Percentiles rank a stretch among this genome's conserved stretches.
These are phyloP conservation scores for Ophiostoma sp. DNA, from an alignment of 2,329 filamentous ascomycete species.

Conservation along the genomic window DNA sequence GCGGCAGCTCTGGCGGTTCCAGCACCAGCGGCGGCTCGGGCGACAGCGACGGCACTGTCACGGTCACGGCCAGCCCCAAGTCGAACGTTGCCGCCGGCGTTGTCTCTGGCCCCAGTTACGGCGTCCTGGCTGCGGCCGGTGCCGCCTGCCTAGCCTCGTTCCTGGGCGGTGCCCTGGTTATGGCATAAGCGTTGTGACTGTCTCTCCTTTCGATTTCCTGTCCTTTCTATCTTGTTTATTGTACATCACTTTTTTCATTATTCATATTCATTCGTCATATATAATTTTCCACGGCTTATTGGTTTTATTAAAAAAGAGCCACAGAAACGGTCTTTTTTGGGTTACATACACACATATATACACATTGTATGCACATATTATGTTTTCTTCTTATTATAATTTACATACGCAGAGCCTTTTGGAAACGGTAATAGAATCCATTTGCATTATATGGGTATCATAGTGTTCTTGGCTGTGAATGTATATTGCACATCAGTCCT, in stretches of 20 bases:
- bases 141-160: slow-evolving; percentile 34
- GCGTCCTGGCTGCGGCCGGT: slow-evolving; percentile 30
- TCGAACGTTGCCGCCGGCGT: slow-evolving; percentile 26
- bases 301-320: not conserved
- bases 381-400: not conserved
- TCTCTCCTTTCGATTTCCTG: not conserved
- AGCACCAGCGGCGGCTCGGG: slow-evolving; percentile 12
- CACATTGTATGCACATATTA: slow-evolving; percentile 12
- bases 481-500: not conserved
- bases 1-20: slow-evolving; percentile 1
- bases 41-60: slow-evolving; percentile 24
- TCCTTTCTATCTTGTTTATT: not conserved
- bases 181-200: slow-evolving; percentile 28
- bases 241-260: not conserved
- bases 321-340: not conserved
- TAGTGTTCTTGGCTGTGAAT: not conserved
- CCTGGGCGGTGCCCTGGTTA: slow-evolving; percentile 34
- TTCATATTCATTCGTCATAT: not conserved
- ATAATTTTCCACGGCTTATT: not conserved
- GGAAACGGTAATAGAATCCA: not conserved
- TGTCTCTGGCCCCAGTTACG: slow-evolving; percentile 23
- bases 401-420: not conserved
- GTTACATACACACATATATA: not conserved
- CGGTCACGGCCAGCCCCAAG: slow-evolving; percentile 22
- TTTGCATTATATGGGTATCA: not conserved